These are phyloP conservation scores for Candolleomyces eurysporus DNA, from an alignment of 768 basidiomycete species.

Conservation along the genomic window DNA sequence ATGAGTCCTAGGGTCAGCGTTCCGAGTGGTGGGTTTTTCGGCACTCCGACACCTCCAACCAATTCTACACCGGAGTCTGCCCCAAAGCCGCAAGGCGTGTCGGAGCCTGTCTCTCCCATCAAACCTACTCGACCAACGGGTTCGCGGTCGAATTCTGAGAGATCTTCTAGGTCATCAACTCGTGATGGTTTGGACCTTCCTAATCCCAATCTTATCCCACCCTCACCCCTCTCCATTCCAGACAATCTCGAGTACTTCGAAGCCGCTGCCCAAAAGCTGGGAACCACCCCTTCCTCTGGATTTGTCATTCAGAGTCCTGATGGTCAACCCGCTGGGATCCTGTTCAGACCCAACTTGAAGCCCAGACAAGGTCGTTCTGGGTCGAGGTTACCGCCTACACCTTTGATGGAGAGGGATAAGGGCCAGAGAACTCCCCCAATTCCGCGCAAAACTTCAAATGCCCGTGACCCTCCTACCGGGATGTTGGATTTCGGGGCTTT, in stretches of 20 bases:
- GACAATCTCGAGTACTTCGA: conserved; percentile 82
- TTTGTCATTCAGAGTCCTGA: conserved; percentile 91
- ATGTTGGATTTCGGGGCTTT: conserved; percentile 12
- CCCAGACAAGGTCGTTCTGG: conserved; percentile 28
- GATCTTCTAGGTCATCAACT: conserved; percentile 50
- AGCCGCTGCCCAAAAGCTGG: conserved; percentile 64
- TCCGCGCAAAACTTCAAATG: conserved; percentile 24
- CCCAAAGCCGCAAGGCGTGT: conserved; percentile 11
- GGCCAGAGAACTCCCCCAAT: background rate
- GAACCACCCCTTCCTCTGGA: conserved; percentile 78
- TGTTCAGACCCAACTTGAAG: conserved; percentile 72
- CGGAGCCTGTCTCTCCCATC: conserved; percentile 26
- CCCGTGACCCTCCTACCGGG: conserved; percentile 22
- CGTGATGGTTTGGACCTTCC: conserved; percentile 41
- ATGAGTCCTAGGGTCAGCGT: conserved; percentile 61
- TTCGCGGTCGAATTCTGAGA: conserved; percentile 61
- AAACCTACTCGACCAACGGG: conserved; percentile 44
- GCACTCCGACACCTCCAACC: conserved; percentile 13
- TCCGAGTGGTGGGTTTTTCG: conserved; percentile 43
- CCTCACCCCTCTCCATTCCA: conserved; percentile 69
- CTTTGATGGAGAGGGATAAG: conserved; percentile 45
- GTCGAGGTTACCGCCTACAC: conserved; percentile 11
- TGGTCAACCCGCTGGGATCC: conserved; percentile 92
- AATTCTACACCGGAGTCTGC: background rate
- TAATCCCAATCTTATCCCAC: conserved; percentile 42